Conservation (phyloP, 768 basidiomycete genomes). For the Macrolepiota dolichaula region DNA sequence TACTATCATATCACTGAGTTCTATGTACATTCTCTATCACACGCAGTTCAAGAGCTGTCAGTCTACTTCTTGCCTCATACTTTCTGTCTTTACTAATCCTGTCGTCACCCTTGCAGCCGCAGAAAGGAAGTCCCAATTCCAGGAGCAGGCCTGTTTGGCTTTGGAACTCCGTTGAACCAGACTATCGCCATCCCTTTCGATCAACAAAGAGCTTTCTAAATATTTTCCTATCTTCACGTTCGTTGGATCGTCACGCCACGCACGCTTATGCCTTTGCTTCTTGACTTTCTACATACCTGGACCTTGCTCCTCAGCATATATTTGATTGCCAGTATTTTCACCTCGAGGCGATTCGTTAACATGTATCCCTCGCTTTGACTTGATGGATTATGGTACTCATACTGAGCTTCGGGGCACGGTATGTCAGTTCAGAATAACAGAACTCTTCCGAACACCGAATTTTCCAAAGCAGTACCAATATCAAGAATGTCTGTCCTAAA, state of each 20-base stretch:
- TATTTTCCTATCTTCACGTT: background rate
- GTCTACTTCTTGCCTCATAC: background rate
- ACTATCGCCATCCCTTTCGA: background rate
- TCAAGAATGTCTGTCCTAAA: constrained; percentile 54
- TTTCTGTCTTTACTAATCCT: background rate
- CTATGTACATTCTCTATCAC: background rate
- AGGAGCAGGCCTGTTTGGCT: constrained; percentile 22
- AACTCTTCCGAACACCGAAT: no score
- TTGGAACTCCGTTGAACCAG: background rate
- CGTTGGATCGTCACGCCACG: background rate
- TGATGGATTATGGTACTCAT: no score
- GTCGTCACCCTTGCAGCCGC: constrained; percentile 14
- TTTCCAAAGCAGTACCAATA: no score
- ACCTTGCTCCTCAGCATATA: background rate
- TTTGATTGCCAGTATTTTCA: no score
- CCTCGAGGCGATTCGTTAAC: no score
- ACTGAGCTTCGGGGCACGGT: no score
- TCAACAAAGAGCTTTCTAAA: background rate
- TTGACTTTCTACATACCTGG: background rate
- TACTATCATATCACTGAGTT: background rate
- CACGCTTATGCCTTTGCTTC: background rate
- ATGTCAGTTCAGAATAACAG: no score
- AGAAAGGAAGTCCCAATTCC: constrained; percentile 27
- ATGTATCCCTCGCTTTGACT: no score
- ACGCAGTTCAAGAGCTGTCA: constrained; percentile 55